phyloP scores from a whole-genome alignment of 176 grass and related monocot genomes.

The Aegilops longissima region DNA sequence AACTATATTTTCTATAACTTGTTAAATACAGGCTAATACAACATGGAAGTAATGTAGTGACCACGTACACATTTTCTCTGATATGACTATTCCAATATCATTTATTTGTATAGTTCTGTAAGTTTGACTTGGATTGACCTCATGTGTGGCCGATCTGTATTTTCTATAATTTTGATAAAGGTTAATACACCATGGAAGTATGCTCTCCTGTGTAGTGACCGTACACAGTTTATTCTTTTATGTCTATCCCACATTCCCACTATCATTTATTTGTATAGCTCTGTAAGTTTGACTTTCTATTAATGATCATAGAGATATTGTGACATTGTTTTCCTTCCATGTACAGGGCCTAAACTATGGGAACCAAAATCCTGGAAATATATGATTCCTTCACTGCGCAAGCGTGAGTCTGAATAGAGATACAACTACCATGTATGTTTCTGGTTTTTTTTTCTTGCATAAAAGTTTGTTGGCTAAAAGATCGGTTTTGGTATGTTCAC shows the following conservation, averaged over 20 bases:
- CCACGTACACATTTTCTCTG: not conserved
- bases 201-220: not conserved
- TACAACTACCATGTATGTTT: not conserved
- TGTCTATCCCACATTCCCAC: not conserved
- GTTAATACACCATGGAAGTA: not conserved
- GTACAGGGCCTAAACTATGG: not conserved
- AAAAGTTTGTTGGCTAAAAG: not conserved
- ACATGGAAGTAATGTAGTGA: not conserved
- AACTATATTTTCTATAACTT: not conserved
- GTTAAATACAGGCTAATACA: not conserved
- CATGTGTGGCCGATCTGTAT: no score
- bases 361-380: slow-evolving; percentile 25
- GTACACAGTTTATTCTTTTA: not conserved
- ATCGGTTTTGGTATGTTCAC: not conserved
- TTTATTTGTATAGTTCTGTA: not conserved
- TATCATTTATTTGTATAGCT: no score
- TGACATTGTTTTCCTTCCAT: not conserved
- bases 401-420: not conserved
- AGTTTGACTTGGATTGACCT: not conserved
- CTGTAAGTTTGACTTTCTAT: not conserved
- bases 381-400: not conserved
- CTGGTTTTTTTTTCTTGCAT: not conserved
- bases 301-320: not conserved
- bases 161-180: not conserved
- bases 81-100: not conserved